Base-by-base conservation (phyloP, 805 yeast species). In the Suhomyces kilbournensis region DNA sequence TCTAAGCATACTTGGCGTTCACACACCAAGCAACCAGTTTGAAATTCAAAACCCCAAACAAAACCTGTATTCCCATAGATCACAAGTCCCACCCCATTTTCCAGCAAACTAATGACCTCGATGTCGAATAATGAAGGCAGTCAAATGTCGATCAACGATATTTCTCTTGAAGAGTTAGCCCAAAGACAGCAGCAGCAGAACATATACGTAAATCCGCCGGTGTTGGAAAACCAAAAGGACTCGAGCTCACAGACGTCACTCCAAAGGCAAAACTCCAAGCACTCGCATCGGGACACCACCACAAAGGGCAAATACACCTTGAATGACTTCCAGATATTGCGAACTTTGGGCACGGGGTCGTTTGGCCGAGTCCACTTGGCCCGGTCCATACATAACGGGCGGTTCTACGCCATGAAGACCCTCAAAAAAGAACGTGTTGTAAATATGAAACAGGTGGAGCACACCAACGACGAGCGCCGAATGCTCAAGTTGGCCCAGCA, bases 391-490 rank as follows among this genome's bases (percentile, higher is more conserved):
- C 86, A 82, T 58, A 82, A 82, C 56, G 83, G 83, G 17, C 66
- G 85, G 43, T 82, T 76, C 60, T 82, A 82, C 58, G 86, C 86
- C 39, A 81, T 82, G 69, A 82, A 82, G 60, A 82, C 81, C 8
- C 70, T 82, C 60, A 79, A 80, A 57, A 82, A 82, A 62, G 78
- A 76, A 45, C 77, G 82, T 59, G 84, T 82, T 47, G 81, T 82
- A 10, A 80, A 77, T 58, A 80, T 81, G 80, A 82, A 82, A 62
- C 86, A 82, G 62, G 84, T 82, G 20, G 86, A 82, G 62, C 86
- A 82, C 62, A 81, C 86, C 17, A 82, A 82, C 60, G 86, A 82
- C 61, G 86, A 82, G 65, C 67, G 86, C 52, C 68, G 85, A 57
- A 82, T 82, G 81, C 68, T 82, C 39, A 79, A 77, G 55, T 69